Evolutionary conservation across 108 stramenopile genomes (phyloP).

Genomic region (Fragilaria crotonensis): DNA sequence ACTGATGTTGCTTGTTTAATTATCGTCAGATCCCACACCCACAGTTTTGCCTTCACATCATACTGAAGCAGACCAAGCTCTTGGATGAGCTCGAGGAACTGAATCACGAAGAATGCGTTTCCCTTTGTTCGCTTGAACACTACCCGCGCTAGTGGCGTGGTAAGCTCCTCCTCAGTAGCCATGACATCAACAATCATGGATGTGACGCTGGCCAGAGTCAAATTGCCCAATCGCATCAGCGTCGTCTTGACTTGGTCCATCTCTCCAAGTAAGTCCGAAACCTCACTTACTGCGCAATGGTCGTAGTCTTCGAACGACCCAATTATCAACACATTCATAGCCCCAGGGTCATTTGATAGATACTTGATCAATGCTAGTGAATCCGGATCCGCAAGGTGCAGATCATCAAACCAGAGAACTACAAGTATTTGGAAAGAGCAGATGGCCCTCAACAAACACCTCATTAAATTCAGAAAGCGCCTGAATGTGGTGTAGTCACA

Average conservation of each 20-base stretch:
- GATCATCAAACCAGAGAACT: not conserved
- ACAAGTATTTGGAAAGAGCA: not conserved
- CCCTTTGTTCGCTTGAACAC: constrained; percentile 54
- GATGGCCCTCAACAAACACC: not conserved
- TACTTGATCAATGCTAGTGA: not conserved
- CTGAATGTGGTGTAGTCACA: not conserved
- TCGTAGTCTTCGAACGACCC: not conserved
- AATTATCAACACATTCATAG: not conserved
- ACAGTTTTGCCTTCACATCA: constrained; percentile 19
- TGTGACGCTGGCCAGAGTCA: not conserved
- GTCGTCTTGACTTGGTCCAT: not conserved
- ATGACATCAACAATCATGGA: not conserved
- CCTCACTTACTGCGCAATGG: not conserved
- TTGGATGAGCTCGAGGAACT: constrained; percentile 33
- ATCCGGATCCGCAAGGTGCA: not conserved
- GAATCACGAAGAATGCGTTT: constrained; percentile 49
- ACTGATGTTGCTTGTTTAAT: constrained; percentile 14
- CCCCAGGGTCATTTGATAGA: not conserved
- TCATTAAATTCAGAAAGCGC: not conserved
- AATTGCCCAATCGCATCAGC: not conserved
- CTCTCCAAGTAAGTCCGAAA: not conserved
- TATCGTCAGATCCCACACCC: constrained; percentile 43
- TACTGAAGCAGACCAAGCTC: constrained; percentile 32
- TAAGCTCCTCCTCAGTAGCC: constrained; percentile 1
- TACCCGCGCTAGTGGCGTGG: constrained; percentile 19